phyloP scores from a whole-genome alignment of 2,329 filamentous ascomycete species.

The Phaeosphaeriaceae sp. region DNA sequence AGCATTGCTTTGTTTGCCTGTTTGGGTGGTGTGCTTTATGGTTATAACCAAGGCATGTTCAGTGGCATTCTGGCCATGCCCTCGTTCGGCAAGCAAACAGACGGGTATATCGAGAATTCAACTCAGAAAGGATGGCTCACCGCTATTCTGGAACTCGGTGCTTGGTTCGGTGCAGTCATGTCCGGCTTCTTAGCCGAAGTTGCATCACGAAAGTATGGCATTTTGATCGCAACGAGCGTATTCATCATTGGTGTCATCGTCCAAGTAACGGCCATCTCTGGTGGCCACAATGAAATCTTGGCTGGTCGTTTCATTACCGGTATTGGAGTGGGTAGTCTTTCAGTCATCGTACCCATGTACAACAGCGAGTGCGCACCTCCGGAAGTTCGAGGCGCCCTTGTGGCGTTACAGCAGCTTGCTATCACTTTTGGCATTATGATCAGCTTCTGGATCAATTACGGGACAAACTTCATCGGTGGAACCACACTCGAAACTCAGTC shows the following conservation, averaged over 20 bases:
- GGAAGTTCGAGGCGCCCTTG: slow-evolving; percentile 70
- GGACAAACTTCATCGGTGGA: slow-evolving; percentile 59
- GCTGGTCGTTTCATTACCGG: slow-evolving; percentile 75
- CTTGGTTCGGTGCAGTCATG: slow-evolving; percentile 75
- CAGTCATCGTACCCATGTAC: slow-evolving; percentile 68
- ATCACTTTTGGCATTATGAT: slow-evolving; percentile 59
- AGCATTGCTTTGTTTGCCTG: slow-evolving; percentile 62
- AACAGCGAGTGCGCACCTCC: slow-evolving; percentile 58
- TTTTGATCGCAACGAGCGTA: slow-evolving; percentile 68
- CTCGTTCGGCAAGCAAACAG: slow-evolving; percentile 55
- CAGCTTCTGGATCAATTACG: slow-evolving; percentile 43
- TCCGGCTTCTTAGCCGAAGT: slow-evolving; percentile 75
- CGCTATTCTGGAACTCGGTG: slow-evolving; percentile 76
- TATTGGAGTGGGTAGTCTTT: slow-evolving; percentile 72
- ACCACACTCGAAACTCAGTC: slow-evolving; percentile 62
- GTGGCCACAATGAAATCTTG: slow-evolving; percentile 66
- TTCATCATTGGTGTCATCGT: slow-evolving; percentile 75
- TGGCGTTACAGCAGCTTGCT: slow-evolving; percentile 68
- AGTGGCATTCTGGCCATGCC: slow-evolving; percentile 67
- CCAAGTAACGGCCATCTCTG: slow-evolving; percentile 67
- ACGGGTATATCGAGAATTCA: slow-evolving; percentile 43
- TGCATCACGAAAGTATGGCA: slow-evolving; percentile 71
- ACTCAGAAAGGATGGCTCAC: slow-evolving; percentile 57
- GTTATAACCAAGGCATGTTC: slow-evolving; percentile 80
- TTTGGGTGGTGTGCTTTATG: slow-evolving; percentile 63